Base-by-base conservation (phyloP, 768 basidiomycete species). In the Naganishia onofrii region DNA sequence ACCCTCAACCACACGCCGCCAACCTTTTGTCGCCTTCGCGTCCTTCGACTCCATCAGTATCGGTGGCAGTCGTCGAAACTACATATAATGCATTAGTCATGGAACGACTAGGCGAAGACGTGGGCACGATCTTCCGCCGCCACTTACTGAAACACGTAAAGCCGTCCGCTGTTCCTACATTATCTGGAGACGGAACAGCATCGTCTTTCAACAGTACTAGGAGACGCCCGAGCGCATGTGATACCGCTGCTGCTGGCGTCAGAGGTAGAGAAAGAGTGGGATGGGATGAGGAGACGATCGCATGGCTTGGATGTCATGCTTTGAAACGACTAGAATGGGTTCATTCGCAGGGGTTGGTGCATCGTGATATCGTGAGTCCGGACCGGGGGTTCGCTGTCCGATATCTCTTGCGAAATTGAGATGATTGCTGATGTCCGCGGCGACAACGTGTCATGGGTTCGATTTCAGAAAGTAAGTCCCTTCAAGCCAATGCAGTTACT, bases 281-380 rank as follows among this genome's bases (percentile, higher is more conserved):
- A 10, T 71, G 70, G 70, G 70, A 71, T 28, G 51, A 38, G 15
- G 46, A 68, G 9, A 71, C 70, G 26, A 66, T 71, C 17, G 66
- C 51, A 12, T 71, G 70, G 70, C 34, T 71, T 7, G 70, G 70
- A 0, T 71, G 54, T 19, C 66, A 71, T 44, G 42, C 67, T 8
- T 48, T 71, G 29, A 57, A 48, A 42, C 26, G 66, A 32, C 44
- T 71, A 34, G 70, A 71, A 42, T 31, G 60, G 36, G 42, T 71
- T 2, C 70, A 71, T 55, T 28, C 44, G 4, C 58, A 51, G 46
- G 70, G 70, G 3, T 57, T 60, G 0, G 66, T 71, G 17, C 70
- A 71, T 31, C 66, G 70, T 29, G 70, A 71, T 63, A 66, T 71
- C 23, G 70, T 71, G 66, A 67, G 70, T 67, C 17, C n/a, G n/a